A percentile compares a stretch with the other conserved stretches of the same genome.
phyloP scores from a whole-genome alignment of 306 rosid species.

The Calophaca sinica region DNA sequence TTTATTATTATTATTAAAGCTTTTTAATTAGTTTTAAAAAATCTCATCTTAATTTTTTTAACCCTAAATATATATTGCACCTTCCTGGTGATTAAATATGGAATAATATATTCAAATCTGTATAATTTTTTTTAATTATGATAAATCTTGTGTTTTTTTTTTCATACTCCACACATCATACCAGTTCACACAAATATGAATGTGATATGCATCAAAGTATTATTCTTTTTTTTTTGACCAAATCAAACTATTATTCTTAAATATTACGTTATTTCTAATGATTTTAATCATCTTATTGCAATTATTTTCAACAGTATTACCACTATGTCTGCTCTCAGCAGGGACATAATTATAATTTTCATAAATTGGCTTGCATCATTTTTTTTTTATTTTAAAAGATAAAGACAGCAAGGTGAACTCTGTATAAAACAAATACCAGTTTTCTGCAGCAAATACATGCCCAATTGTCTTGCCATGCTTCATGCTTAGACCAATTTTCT shows the following conservation, averaged over 20 bases:
- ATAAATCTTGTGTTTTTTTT: background rate
- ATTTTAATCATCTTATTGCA: conserved; percentile 42
- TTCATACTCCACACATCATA: too few species aligned
- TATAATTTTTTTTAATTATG: too few species aligned
- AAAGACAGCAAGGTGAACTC: conserved; percentile 18
- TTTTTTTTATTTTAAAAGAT: background rate
- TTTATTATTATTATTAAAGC: too few species aligned
- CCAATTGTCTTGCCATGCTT: conserved; percentile 41
- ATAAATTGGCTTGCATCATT: conserved; percentile 2
- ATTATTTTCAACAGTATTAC: conserved; percentile 36
- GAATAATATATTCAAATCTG: background rate
- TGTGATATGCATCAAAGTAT: background rate
- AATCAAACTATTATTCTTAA: background rate
- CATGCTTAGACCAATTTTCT: conserved; percentile 48
- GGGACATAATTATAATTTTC: conserved; percentile 42
- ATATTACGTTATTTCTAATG: conserved; percentile 33
- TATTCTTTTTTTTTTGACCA: too few species aligned
- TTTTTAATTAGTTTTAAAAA: too few species aligned
- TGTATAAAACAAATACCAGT: conserved; percentile 47
- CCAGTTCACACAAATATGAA: too few species aligned
- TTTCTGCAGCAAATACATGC: conserved; percentile 47
- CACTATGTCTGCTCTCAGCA: conserved; percentile 28
- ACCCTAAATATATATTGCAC: too few species aligned
- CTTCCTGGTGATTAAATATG: background rate
- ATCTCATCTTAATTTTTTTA: background rate